Evolutionary conservation across 78 protist genomes (phyloP).

Genomic region (Diacronema lutheri): DNA sequence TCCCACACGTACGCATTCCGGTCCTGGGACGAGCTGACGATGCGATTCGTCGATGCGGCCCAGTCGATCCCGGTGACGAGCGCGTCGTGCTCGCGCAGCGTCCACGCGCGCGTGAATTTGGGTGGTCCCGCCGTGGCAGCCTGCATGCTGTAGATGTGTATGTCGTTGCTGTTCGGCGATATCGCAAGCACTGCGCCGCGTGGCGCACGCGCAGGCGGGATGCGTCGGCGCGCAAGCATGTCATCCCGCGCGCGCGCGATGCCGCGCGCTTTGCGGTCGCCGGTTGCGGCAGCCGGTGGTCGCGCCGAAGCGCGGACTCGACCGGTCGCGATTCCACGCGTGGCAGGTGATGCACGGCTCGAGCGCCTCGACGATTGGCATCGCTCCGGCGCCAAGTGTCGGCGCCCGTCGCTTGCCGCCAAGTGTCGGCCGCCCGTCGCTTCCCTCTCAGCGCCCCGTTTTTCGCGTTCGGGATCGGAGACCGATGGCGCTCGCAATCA

Average conservation of each 20-base stretch:
- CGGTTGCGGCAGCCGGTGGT: neutral
- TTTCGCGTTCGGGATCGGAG: too few species aligned
- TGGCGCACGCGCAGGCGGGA: neutral
- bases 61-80: slow-evolving; percentile 87
- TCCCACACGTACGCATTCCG: slow-evolving; percentile 96
- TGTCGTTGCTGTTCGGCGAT: slow-evolving; percentile 79
- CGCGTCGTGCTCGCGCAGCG: slow-evolving; percentile 75
- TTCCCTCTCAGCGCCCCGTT: too few species aligned
- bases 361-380: neutral
- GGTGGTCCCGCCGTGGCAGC: slow-evolving; percentile 41
- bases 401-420: too few species aligned
- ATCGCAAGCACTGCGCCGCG: slow-evolving; percentile 73
- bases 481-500: too few species aligned
- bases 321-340: slow-evolving; percentile 80
- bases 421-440: too few species aligned
- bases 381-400: too few species aligned
- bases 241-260: neutral
- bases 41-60: slow-evolving; percentile 81
- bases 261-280: neutral
- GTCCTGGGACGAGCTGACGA: slow-evolving; percentile 87
- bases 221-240: neutral
- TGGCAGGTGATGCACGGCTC: slow-evolving; percentile 58
- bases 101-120: neutral
- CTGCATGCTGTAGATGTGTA: slow-evolving; percentile 60
- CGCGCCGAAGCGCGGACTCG: slow-evolving; percentile 32